Conservation (phyloP, 2,329 filamentous ascomycete genomes). For the Berkeleyomyces basicola region DNA sequence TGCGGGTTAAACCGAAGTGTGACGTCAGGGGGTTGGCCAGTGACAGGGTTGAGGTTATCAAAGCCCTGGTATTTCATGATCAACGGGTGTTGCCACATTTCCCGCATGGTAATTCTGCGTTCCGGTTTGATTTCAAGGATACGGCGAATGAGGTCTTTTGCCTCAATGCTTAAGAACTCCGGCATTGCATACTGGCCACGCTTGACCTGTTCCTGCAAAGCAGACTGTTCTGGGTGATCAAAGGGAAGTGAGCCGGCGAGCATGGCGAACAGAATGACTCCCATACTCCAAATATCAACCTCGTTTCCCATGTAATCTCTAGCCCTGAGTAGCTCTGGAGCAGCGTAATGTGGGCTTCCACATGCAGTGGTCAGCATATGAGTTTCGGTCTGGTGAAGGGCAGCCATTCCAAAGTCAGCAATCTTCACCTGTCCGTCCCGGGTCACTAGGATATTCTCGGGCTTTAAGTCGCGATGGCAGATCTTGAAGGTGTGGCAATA, state of each 20-base stretch:
- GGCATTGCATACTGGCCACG: conserved; percentile 45
- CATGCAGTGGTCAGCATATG: conserved; percentile 77
- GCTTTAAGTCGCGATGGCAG: conserved; percentile 90
- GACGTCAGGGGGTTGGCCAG: conserved; percentile 36
- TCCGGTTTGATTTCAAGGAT: conserved; percentile 69
- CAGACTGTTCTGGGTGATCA: conserved; percentile 45
- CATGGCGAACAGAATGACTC: conserved; percentile 77
- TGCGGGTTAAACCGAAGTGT: conserved; percentile 46
- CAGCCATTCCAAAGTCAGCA: conserved; percentile 96
- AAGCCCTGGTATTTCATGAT: conserved; percentile 67
- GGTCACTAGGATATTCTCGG: conserved; percentile 87
- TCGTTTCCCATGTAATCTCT: conserved; percentile 65
- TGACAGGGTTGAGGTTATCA: conserved; percentile 44
- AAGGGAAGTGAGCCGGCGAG: conserved; percentile 75
- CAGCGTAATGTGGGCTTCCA: conserved; percentile 91
- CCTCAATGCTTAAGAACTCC: conserved; percentile 46
- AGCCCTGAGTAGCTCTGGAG: conserved; percentile 73
- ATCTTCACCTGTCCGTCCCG: conserved; percentile 66
- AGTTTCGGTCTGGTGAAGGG: conserved; percentile 62
- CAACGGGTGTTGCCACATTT: conserved; percentile 80
- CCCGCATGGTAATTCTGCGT: conserved; percentile 58
- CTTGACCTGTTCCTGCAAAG: conserved; percentile 45
- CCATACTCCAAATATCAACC: conserved; percentile 89
- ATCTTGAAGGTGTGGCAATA: conserved; percentile 93
- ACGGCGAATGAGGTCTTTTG: conserved; percentile 58